A percentile compares a stretch with the other conserved stretches of the same genome.
Conservation (phyloP, 78 protist genomes). For the Capsaspora owczarzaki region DNA sequence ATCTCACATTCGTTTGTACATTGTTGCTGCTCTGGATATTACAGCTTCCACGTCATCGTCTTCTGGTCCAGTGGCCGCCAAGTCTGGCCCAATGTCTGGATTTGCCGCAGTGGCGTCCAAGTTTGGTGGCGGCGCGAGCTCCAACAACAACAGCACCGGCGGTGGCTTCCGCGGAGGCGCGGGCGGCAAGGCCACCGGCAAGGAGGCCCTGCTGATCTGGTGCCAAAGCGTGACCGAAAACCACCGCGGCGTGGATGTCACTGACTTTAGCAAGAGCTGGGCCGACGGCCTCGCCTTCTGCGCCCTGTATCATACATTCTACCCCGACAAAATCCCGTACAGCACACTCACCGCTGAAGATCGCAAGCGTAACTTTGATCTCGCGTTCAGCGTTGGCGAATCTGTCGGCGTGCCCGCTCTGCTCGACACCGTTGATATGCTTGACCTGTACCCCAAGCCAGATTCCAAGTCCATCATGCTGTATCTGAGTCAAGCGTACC, state of each 20-base stretch:
- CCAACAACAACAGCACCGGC: not conserved
- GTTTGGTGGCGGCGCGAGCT: not conserved
- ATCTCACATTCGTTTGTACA: not conserved
- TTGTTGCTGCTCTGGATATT: not conserved
- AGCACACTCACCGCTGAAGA: not conserved
- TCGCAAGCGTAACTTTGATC: not conserved
- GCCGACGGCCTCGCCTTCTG: constrained; percentile 52
- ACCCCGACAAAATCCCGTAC: constrained; percentile 48
- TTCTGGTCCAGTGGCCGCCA: not conserved
- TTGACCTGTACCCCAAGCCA: not conserved
- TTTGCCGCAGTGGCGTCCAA: not conserved
- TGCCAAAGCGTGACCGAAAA: constrained; percentile 45
- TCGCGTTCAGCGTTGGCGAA: not conserved
- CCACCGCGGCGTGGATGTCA: constrained; percentile 19
- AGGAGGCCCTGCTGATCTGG: constrained; percentile 77
- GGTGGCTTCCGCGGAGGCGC: not conserved
- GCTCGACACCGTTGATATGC: not conserved
- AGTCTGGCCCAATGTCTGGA: not conserved
- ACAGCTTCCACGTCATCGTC: not conserved
- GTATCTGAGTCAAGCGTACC: not conserved
- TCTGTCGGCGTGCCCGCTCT: not conserved
- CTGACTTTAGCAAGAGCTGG: constrained; percentile 44
- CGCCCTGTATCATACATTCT: constrained; percentile 47
- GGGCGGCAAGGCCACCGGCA: too few relatives aligned
- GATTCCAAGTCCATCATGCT: not conserved